Base-by-base conservation (phyloP, 2,329 filamentous ascomycete genomes). In the Aspergillus cejpii region DNA sequence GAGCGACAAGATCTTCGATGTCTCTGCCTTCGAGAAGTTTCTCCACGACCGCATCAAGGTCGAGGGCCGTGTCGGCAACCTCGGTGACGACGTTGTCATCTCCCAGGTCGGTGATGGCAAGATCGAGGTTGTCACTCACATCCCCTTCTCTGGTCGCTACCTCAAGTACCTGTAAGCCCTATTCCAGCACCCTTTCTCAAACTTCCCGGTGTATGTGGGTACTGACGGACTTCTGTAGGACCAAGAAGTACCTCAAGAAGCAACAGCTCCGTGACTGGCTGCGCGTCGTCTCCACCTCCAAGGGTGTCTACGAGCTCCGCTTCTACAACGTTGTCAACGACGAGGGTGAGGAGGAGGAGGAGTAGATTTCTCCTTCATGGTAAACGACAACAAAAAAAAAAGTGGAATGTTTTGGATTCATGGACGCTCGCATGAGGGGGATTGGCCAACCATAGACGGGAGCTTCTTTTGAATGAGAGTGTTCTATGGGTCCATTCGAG, bases 241-340 rank as follows among this genome's bases (percentile, higher is more conserved):
- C 92, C 74, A 98, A 98, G 88, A 98, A 98, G 83, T 98, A 95
- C 85, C 85, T 98, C 76, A 98, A 98, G 89, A 98, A 98, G 87
- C 88, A 96, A 81, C 91, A 97, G 83, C 87, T 98, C 72, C 88
- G 92, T 78, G 92, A 98, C 81, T 98, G 92, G 92, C 87, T 98
- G 70, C 90, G 92, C 67, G 91, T 98, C 65, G 92, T 98, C 69
- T 94, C 89, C 63, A 97, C 91, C 72, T 89, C 86, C 73, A 91
- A 91, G 79, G 91, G 92, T 71, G 90, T 96, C 59, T 98, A 98
- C 80, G 90, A 96, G 81, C 85, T 98, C 76, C 90, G 94, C 80
- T 98, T 98, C 90, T 98, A 94, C 89, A 98, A 98, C 81, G 90
- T 98, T 70, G 91, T 96, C 68, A 92, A 94, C 75, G 92, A 98